phyloP scores from a whole-genome alignment of 768 basidiomycete genomes.

The Lentinula raphanica region DNA sequence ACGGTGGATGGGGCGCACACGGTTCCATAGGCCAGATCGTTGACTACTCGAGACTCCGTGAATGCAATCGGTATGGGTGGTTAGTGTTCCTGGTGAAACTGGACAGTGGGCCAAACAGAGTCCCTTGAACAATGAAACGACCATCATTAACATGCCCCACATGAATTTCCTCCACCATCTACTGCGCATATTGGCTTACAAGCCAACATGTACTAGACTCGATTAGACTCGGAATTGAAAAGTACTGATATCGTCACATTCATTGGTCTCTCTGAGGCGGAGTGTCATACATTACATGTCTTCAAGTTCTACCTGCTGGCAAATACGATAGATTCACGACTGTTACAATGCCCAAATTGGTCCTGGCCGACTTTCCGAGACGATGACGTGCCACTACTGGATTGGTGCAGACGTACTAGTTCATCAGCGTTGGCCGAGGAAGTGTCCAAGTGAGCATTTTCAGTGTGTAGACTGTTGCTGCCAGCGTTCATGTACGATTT shows the following conservation, averaged over 20 bases:
- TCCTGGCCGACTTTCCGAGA: too few relatives aligned
- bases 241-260: slow-evolving; percentile 63
- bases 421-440: too few relatives aligned
- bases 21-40: slow-evolving; percentile 28
- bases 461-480: too few relatives aligned
- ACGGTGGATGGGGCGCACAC: slow-evolving; percentile 74
- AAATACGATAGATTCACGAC: slow-evolving; percentile 26
- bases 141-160: slow-evolving; percentile 24
- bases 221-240: slow-evolving; percentile 29
- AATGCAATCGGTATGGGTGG: slow-evolving; percentile 63
- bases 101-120: slow-evolving; percentile 37
- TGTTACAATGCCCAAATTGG: too few relatives aligned
- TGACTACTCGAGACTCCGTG: slow-evolving; percentile 50
- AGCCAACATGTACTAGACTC: slow-evolving; percentile 49
- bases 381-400: too few relatives aligned
- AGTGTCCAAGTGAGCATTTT: too few relatives aligned
- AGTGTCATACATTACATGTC: slow-evolving; percentile 58
- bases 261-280: slow-evolving; percentile 66
- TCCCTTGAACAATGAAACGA: background rate
- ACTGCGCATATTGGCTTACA: slow-evolving; percentile 62
- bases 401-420: too few relatives aligned
- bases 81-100: slow-evolving; percentile 66
- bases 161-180: slow-evolving; percentile 61
- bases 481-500: too few relatives aligned
- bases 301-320: slow-evolving; percentile 41